Evolutionary conservation across 2,329 filamentous ascomycete species (phyloP), one percentile per base, ranked within the genome.

Genomic region (Venturia carpophila): DNA sequence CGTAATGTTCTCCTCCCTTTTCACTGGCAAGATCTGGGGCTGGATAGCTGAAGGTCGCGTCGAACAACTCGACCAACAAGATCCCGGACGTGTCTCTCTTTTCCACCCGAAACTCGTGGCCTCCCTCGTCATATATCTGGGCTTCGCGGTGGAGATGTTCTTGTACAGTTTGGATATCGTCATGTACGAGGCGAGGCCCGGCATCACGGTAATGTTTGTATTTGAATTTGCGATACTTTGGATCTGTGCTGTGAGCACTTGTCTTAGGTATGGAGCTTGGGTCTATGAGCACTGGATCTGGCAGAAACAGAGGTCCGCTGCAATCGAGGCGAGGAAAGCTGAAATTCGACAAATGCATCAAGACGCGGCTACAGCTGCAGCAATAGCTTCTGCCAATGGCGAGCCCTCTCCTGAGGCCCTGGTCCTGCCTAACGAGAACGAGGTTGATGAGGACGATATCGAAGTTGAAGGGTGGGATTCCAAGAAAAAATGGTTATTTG

Each of bases 191-290:
- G 91, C 93, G 1, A 84, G 89, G n/a, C 92, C 93, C 0, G 94
- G 95, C 66, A 97, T 99, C 90, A 99, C 97, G 92, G 92, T 99
- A 68, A 97, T 99, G 92, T 99, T 99, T 72, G 86, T 95, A 6
- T 99, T 99, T 71, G 94, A 99, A 75, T 97, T 97, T 73, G 92
- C 93, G 45, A 87, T 99, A 55, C 79, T 97, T 67, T 83, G 86
- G 2, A 88, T 95, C 11, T 87, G 87, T 63, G 96, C 93, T 0
- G 80, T 86, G 63, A 92, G 93, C 60, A 96, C 92, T 0, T 83
- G 85, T 1, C 80, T 86, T 64, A 87, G 92, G 67, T 99, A 99
- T 75, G 75, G 84, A 24, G 83, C 97, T 62, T 90, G 89, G 3
- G 76, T 97, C 55, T 80, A 87, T 10, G 94, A 99, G 75, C 84